Evolutionary conservation across 108 stramenopile species (phyloP).

Genomic region (Schizochytrium sp.): DNA sequence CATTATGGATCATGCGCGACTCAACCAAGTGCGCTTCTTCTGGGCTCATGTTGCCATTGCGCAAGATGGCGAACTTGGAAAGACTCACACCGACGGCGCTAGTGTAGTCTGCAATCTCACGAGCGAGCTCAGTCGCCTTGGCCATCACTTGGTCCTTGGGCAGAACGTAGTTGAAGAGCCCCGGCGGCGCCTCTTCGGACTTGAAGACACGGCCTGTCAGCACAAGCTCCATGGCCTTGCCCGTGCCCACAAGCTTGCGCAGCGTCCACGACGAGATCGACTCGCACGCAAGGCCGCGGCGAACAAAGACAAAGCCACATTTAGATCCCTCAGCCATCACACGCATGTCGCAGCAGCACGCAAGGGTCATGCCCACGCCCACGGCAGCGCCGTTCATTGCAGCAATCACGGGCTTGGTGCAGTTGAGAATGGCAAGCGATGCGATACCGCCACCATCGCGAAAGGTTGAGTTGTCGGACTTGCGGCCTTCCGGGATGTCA

Average conservation of each 20-base stretch:
- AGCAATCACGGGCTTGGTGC: conserved; percentile 14
- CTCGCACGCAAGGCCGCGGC: conserved; percentile 17
- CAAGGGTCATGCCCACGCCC: conserved; percentile 14
- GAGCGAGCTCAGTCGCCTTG: neutral
- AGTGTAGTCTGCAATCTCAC: neutral
- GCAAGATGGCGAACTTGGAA: neutral
- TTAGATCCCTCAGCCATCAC: neutral
- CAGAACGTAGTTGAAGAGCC: conserved; percentile 1
- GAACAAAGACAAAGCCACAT: neutral
- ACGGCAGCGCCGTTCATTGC: conserved; percentile 14
- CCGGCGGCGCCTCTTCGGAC: neutral
- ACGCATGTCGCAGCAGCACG: conserved; percentile 2
- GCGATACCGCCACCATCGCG: conserved; percentile 3
- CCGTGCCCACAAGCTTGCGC: neutral
- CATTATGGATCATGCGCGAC: neutral
- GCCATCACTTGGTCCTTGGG: neutral
- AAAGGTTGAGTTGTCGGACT: neutral
- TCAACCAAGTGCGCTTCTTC: neutral
- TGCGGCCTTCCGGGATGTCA: neutral
- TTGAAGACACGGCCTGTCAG: conserved; percentile 13
- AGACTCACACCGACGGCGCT: neutral
- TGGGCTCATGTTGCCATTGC: neutral
- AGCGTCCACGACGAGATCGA: neutral
- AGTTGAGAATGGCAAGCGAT: neutral
- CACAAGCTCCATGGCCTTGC: conserved; percentile 3